Base-by-base conservation (phyloP, 2,329 filamentous ascomycete species). In the Rhytidhysteron rufulum region DNA sequence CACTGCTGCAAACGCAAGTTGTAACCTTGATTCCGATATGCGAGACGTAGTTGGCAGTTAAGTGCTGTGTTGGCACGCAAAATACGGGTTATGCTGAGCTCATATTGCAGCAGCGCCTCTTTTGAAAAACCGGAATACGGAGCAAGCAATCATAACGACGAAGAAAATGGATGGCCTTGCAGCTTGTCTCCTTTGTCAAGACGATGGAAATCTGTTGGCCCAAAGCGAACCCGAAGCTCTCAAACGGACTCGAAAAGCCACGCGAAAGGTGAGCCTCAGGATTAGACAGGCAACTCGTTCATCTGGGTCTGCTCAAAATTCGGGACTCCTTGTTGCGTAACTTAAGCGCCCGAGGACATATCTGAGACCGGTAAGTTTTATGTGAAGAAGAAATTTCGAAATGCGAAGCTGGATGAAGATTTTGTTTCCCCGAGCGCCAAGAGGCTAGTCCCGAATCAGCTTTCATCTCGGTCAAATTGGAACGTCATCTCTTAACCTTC, bases 171-270 rank as follows among this genome's bases (percentile, higher is more conserved):
- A n/a, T n/a, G n/a, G n/a, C n/a, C n/a, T n/a, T n/a, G n/a, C n/a
- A n/a, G n/a, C n/a, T n/a, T n/a, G n/a, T 27, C 24, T 27, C 21
- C 13, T 25, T 29, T 16, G 16, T 29, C 15, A 18, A 17, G 18
- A 34, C 18, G 11, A 17, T 31, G 31, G 39, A 34, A 38, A 37
- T 35, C 60, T 65, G 60, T 65, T 50, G 58, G 60, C 62, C 57
- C 62, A 63, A 65, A 65, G 62, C 62, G 62, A 65, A 65, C 55
- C 62, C 56, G 50, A 48, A 58, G 54, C 54, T 55, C 60, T 58
- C 47, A 63, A 51, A 59, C 49, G 52, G 49, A 57, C 58, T 47
- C 35, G 41, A 50, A 50, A 52, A 24, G 57, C 56, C 58, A 54
- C 57, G 37, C 37, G 58, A 58, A 45, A 51, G 44, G 39, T 49